Evolutionary conservation across 352 stramenopile species (phyloP).

Genomic region (Phytophthora macrochlamydospora): DNA sequence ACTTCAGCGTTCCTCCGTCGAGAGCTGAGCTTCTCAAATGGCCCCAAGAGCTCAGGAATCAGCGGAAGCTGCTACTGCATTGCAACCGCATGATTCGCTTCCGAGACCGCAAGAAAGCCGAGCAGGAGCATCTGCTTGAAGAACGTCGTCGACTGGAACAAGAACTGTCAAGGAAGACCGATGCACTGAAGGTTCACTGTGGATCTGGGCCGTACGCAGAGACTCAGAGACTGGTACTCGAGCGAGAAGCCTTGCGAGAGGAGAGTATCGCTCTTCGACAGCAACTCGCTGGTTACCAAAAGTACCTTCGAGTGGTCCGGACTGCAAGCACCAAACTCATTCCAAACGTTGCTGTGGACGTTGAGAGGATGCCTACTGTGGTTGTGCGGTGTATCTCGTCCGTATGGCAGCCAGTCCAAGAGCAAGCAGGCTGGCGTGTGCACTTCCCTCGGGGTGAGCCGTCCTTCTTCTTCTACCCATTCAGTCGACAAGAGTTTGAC

Average conservation of each 20-base stretch:
- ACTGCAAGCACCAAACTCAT: neutral
- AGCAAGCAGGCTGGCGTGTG: conserved; percentile 8
- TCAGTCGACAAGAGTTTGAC: conserved; percentile 17
- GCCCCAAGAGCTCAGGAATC: conserved; percentile 36
- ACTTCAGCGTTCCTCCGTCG: too few species aligned
- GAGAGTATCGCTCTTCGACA: neutral
- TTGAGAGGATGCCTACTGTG: neutral
- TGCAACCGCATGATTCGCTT: conserved; percentile 36
- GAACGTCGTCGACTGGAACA: conserved; percentile 28
- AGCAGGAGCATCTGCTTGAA: conserved; percentile 19
- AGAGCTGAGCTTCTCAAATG: conserved; percentile 10
- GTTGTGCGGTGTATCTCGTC: neutral
- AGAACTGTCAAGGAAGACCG: conserved; percentile 19
- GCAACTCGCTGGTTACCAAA: neutral
- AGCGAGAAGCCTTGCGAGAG: neutral
- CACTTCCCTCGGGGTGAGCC: conserved; percentile 17
- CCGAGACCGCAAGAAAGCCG: conserved; percentile 27
- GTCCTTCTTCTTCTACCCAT: conserved; percentile 24
- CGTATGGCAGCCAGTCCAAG: neutral
- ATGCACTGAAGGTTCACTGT: conserved; percentile 5
- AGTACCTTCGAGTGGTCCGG: neutral
- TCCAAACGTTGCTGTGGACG: neutral
- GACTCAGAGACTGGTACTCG: conserved; percentile 11
- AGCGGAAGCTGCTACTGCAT: conserved; percentile 34
- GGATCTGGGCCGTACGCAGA: neutral